Evolutionary conservation across 148 eudicot genomes (phyloP).

Genomic region (Rhododendron vialii): DNA sequence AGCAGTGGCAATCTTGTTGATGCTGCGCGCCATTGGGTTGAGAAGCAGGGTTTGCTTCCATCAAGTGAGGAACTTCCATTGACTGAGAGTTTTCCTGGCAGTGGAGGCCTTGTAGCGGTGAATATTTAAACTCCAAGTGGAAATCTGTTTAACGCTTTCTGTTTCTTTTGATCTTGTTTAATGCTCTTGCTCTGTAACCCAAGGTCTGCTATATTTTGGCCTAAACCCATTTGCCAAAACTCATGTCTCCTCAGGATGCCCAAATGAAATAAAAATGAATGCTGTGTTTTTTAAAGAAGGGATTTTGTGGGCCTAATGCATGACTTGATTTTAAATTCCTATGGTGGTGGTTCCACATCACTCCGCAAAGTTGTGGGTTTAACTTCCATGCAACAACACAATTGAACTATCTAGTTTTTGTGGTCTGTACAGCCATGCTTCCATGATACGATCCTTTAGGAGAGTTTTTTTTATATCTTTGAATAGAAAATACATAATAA

Average conservation of each 20-base stretch:
- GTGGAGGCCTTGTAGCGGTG: conserved; percentile 76
- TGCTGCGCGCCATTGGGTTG: conserved; percentile 94
- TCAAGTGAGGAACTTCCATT: conserved; percentile 83
- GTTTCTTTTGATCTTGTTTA: neutral
- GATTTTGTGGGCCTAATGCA: neutral
- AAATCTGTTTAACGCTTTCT: neutral
- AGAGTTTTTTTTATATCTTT: neutral
- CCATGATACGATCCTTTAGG: neutral
- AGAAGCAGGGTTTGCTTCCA: conserved; percentile 91
- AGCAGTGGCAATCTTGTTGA: conserved; percentile 99
- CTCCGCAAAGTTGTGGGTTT: neutral
- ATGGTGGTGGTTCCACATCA: neutral
- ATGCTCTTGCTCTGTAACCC: neutral
- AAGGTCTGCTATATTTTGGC: neutral
- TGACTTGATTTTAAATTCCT: neutral
- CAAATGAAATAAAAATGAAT: neutral
- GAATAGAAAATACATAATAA: too few relatives aligned
- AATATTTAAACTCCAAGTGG: conserved; percentile 16
- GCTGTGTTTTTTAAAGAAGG: neutral
- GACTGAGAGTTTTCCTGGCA: conserved; percentile 84
- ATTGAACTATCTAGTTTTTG: neutral
- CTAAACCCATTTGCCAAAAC: neutral
- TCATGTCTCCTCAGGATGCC: neutral
- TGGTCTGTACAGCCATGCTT: neutral
- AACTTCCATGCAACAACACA: neutral